Evolutionary conservation across 2,329 filamentous ascomycete genomes (phyloP).

Genomic region (Neopestalotiopsis sp.): DNA sequence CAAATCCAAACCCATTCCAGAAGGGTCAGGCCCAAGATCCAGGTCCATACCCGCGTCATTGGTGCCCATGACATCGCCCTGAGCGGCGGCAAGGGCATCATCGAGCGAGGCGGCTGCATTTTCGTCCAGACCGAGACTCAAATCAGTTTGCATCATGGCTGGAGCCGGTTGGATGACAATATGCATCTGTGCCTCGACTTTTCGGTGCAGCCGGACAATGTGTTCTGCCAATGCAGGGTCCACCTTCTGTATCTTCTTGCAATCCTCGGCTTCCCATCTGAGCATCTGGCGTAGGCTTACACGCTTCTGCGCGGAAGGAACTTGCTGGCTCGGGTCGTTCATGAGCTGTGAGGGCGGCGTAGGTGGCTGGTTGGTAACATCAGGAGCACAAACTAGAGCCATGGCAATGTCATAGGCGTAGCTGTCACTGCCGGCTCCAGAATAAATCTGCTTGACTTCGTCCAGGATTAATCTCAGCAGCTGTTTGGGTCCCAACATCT

Average conservation of each 20-base stretch:
- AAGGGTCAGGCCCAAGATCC: constrained; percentile 41
- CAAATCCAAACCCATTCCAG: constrained; percentile 42
- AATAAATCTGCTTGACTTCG: constrained; percentile 66
- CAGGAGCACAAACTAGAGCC: constrained; percentile 72
- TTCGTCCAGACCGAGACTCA: constrained; percentile 47
- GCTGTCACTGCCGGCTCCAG: constrained; percentile 62
- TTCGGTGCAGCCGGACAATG: constrained; percentile 65
- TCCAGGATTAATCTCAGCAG: constrained; percentile 69
- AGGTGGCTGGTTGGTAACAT: constrained; percentile 52
- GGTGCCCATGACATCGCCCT: constrained; percentile 41
- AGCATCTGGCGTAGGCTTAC: constrained; percentile 67
- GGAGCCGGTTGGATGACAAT: constrained; percentile 49
- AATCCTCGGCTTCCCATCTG: constrained; percentile 62
- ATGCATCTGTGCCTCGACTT: constrained; percentile 73
- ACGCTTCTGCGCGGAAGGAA: constrained; percentile 42
- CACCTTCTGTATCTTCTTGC: constrained; percentile 59
- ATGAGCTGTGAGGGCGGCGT: constrained; percentile 37
- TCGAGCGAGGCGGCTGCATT: constrained; percentile 44
- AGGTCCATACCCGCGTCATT: constrained; percentile 48
- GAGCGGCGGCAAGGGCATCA: constrained; percentile 50
- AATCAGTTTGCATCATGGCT: constrained; percentile 49
- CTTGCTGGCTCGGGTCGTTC: constrained; percentile 38
- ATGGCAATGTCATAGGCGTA: constrained; percentile 73
- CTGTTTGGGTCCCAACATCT: constrained; percentile 65
- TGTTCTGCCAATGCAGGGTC: constrained; percentile 65